Conservation (phyloP, 352 stramenopile species). For the Paralagenidium karlingii region DNA sequence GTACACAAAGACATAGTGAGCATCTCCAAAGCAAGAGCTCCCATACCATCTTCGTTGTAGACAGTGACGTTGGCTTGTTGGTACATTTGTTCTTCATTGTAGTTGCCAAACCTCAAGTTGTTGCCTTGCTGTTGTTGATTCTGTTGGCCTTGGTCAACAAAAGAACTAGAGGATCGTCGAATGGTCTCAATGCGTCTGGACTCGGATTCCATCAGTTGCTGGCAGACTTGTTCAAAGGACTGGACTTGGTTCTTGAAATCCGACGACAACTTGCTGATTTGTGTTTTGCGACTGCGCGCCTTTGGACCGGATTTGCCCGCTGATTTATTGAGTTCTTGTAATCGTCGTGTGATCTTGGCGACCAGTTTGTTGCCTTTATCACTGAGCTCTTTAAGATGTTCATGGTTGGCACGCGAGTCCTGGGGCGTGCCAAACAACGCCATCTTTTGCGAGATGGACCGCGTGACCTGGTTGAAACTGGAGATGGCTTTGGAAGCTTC, state of each 20-base stretch:
- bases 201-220: conserved; percentile 51
- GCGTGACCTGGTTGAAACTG: conserved; percentile 76
- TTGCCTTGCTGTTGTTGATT: conserved; percentile 5
- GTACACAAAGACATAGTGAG: neutral
- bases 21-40: no score
- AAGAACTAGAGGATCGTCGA: conserved; percentile 61
- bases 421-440: conserved; percentile 74
- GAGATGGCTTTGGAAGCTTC: conserved; percentile 80
- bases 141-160: conserved; percentile 12
- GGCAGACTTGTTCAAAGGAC: conserved; percentile 65
- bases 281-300: conserved; percentile 42
- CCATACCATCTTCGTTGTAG: conserved; percentile 79
- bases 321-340: conserved; percentile 71
- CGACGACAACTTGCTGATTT: conserved; percentile 64
- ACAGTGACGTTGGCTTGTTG: conserved; percentile 70
- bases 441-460: conserved; percentile 78
- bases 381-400: conserved; percentile 63
- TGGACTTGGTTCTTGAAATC: conserved; percentile 76
- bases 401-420: conserved; percentile 73
- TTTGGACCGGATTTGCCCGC: conserved; percentile 21
- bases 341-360: conserved; percentile 54
- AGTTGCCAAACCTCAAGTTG: conserved; percentile 62
- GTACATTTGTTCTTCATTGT: conserved; percentile 83
- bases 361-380: conserved; percentile 79
- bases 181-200: conserved; percentile 67